Evolutionary conservation across 495 filamentous ascomycete genomes (phyloP).

Genomic region (Lindgomyces ingoldianus): DNA sequence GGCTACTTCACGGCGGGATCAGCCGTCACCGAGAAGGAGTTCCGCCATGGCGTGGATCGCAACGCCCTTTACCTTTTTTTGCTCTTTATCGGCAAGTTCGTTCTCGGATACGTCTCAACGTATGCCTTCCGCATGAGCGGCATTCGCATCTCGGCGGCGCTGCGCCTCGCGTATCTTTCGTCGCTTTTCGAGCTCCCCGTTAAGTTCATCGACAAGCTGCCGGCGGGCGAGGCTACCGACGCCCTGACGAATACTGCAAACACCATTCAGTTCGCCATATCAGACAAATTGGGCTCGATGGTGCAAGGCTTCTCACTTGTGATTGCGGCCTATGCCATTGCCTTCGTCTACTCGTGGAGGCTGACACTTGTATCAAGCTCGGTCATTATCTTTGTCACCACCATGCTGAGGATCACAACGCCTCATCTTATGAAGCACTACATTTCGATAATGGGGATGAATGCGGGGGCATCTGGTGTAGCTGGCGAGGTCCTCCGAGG

Average conservation of each 20-base stretch:
- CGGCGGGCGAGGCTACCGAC: constrained; percentile 19
- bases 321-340: constrained; percentile 55
- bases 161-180: constrained; percentile 44
- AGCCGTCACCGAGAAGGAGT: constrained; percentile 7
- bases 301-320: constrained; percentile 57
- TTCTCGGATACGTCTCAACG: constrained; percentile 76
- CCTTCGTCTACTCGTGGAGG: constrained; percentile 59
- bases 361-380: constrained; percentile 43
- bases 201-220: constrained; percentile 13
- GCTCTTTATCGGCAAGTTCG: constrained; percentile 81
- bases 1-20: constrained; percentile 13
- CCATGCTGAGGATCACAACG: constrained; percentile 25
- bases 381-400: constrained; percentile 24
- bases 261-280: constrained; percentile 65
- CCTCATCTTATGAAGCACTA: constrained; percentile 26
- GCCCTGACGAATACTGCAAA: constrained; percentile 47
- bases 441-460: constrained; percentile 20
- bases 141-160: constrained; percentile 73
- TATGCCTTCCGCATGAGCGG: constrained; percentile 91
- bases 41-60: constrained; percentile 1
- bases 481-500: constrained; percentile 28
- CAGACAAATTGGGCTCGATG: constrained; percentile 58
- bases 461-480: constrained; percentile 21
- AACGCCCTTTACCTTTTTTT: constrained; percentile 82
- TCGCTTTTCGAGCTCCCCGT: constrained; percentile 45